Evolutionary conservation across 352 stramenopile species (phyloP).

Genomic region (Pythium aristosporum): DNA sequence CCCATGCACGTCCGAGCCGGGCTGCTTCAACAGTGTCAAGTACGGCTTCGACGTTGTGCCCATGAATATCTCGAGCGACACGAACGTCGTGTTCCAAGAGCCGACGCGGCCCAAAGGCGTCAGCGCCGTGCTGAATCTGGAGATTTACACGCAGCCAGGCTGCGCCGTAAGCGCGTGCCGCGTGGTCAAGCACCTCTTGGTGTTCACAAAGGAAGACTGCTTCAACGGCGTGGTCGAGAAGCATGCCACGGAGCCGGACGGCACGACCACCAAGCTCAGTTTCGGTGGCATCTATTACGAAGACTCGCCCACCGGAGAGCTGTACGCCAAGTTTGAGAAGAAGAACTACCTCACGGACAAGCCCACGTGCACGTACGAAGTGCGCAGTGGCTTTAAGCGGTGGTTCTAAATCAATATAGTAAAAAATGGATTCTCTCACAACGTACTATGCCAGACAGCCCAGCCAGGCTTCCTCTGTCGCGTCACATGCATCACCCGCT

Average conservation of each 20-base stretch:
- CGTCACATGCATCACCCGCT: constrained; percentile 21
- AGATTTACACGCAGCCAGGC: constrained; percentile 50
- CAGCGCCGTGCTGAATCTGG: constrained; percentile 42
- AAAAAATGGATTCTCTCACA: too few species aligned
- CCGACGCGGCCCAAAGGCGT: constrained; percentile 36
- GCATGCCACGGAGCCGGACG: constrained; percentile 36
- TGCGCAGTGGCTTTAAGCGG: constrained; percentile 46
- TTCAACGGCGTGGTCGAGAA: constrained; percentile 45
- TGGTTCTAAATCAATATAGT: constrained; percentile 35
- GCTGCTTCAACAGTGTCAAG: constrained; percentile 53
- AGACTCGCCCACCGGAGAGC: constrained; percentile 42
- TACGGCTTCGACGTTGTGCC: constrained; percentile 50
- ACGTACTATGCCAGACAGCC: constrained; percentile 13
- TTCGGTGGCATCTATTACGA: constrained; percentile 68
- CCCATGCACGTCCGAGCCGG: constrained; percentile 33
- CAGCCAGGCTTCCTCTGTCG: constrained; percentile 28
- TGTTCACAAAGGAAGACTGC: constrained; percentile 48
- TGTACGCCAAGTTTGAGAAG: constrained; percentile 57
- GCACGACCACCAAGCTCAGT: constrained; percentile 34
- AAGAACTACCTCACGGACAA: constrained; percentile 51
- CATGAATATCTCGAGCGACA: constrained; percentile 39
- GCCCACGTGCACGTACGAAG: constrained; percentile 38
- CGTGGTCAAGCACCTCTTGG: constrained; percentile 29
- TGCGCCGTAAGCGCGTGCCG: constrained; percentile 49
- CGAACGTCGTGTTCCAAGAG: constrained; percentile 40